Evolutionary conservation across 2,329 filamentous ascomycete genomes (phyloP).

Genomic region (Cylindrodendrum hubeiense): DNA sequence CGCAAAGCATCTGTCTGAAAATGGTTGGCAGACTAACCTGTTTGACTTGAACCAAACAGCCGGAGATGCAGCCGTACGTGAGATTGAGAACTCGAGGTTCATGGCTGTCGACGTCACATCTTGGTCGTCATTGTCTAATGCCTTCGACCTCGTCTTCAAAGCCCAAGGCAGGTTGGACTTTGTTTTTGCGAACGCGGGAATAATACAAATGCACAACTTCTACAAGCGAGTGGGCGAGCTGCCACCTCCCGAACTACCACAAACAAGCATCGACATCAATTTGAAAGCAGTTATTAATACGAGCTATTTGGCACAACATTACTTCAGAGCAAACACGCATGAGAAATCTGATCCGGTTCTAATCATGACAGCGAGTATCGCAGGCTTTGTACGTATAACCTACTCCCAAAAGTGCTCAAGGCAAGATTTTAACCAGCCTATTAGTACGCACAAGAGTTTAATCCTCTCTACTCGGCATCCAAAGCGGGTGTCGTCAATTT

Average conservation of each 20-base stretch:
- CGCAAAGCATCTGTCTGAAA: slow-evolving; percentile 28
- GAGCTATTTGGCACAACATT: slow-evolving; percentile 55
- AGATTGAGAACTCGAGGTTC: slow-evolving; percentile 4
- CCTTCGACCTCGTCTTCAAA: slow-evolving; percentile 53
- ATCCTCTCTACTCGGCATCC: slow-evolving; percentile 13
- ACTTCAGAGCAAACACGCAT: slow-evolving; percentile 28
- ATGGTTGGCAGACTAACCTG: slow-evolving; percentile 33
- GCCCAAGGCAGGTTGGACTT: slow-evolving; percentile 55
- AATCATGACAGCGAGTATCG: slow-evolving; percentile 14
- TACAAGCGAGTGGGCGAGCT: slow-evolving; percentile 36
- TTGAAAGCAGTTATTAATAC: slow-evolving; percentile 53
- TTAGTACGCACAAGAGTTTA: slow-evolving; percentile 18
- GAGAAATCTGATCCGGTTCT: slow-evolving; percentile 2
- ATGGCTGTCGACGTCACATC: slow-evolving; percentile 12
- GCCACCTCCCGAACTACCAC: slow-evolving; percentile 13
- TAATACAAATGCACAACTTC: slow-evolving; percentile 56
- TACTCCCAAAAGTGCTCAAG: background rate
- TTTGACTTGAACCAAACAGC: slow-evolving; percentile 37
- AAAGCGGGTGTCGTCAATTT: slow-evolving; percentile 22
- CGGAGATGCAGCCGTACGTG: slow-evolving; percentile 14
- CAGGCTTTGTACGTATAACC: slow-evolving; percentile 14
- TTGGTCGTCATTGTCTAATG: slow-evolving; percentile 34
- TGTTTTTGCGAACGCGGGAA: slow-evolving; percentile 62
- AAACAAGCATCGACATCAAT: slow-evolving; percentile 45
- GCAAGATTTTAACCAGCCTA: background rate